These are phyloP conservation scores for Powellomyces hirtus DNA, from an alignment of 192 early-diverging fungal species.

Conservation along the genomic window DNA sequence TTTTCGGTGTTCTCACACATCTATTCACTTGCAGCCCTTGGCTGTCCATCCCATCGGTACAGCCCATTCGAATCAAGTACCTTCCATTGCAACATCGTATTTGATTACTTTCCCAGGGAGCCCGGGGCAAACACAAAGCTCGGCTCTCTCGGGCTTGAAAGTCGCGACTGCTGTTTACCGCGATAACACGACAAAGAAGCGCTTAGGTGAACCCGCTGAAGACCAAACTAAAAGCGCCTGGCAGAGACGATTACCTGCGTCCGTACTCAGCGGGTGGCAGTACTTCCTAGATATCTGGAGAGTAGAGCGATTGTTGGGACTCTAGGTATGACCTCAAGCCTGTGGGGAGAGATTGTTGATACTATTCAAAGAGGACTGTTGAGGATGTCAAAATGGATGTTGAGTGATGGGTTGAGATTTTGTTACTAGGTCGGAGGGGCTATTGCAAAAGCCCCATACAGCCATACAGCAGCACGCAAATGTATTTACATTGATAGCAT, in stretches of 20 bases:
- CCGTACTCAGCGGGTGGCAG: not conserved
- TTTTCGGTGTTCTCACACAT: not conserved
- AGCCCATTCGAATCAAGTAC: not conserved
- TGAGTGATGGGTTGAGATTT: no score
- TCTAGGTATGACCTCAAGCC: not conserved
- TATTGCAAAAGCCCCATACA: no score
- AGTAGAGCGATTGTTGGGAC: conserved; percentile 1
- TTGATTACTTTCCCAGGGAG: not conserved
- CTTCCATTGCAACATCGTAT: not conserved
- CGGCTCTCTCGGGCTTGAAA: not conserved
- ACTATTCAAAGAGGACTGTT: no score
- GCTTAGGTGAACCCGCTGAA: not conserved
- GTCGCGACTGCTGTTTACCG: not conserved
- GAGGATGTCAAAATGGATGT: no score
- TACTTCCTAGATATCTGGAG: not conserved
- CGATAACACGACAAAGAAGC: not conserved
- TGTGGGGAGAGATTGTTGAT: no score
- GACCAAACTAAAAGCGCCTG: not conserved
- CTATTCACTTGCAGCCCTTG: not conserved
- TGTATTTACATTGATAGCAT: no score
- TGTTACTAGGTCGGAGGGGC: no score
- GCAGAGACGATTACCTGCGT: not conserved
- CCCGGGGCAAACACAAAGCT: not conserved
- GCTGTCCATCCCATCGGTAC: not conserved
- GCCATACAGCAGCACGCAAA: no score